Evolutionary conservation across 164 flowering plant genomes (phyloP).

Genomic region (Vitis amurensis): DNA sequence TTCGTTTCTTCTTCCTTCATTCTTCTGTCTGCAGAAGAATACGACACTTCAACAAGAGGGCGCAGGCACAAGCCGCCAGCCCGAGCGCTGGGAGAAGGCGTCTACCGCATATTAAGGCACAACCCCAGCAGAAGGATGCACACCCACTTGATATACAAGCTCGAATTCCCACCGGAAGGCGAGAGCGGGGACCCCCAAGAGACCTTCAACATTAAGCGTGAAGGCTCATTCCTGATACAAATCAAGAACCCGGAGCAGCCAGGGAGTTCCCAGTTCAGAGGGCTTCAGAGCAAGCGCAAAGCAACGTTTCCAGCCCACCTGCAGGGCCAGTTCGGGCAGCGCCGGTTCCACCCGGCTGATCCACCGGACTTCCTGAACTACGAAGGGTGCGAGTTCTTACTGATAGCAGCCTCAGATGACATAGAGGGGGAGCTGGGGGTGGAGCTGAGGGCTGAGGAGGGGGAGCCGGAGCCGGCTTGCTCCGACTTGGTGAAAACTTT

Average conservation of each 20-base stretch:
- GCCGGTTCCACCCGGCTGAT: constrained; percentile 45
- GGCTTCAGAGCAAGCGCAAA: constrained; percentile 61
- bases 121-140: constrained; percentile 25
- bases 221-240: constrained; percentile 73
- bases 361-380: constrained; percentile 81
- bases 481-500: constrained; percentile 26
- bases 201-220: constrained; percentile 49
- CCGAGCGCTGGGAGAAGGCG: constrained; percentile 6
- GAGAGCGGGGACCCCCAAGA: constrained; percentile 52
- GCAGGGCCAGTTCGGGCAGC: constrained; percentile 53
- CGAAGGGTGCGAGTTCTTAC: constrained; percentile 80
- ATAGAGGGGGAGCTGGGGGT: constrained; percentile 72
- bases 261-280: constrained; percentile 29
- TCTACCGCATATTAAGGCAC: too few relatives aligned
- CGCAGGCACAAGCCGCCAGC: constrained; percentile 44
- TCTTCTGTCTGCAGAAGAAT: constrained; percentile 44
- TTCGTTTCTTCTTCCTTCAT: background rate
- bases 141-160: constrained; percentile 81
- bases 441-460: constrained; percentile 31
- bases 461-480: constrained; percentile 14
- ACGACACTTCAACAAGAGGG: constrained; percentile 68
- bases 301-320: constrained; percentile 72
- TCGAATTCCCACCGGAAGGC: constrained; percentile 57
- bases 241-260: constrained; percentile 73
- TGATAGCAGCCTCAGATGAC: constrained; percentile 74